phyloP scores from a whole-genome alignment of 164 flowering plant species.

The Echeveria elegans region DNA sequence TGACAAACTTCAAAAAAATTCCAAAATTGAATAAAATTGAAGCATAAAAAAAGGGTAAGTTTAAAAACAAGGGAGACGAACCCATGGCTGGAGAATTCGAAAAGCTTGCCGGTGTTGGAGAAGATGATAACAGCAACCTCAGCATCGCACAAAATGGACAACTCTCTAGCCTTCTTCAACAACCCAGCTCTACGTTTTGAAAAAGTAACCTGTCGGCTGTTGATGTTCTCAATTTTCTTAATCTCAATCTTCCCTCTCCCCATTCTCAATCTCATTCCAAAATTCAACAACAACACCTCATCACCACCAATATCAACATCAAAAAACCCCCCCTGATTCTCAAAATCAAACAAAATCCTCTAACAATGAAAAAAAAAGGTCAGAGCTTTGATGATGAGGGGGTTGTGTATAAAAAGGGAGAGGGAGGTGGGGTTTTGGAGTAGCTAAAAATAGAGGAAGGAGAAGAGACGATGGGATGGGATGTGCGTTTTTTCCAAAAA shows the following conservation, averaged over 20 bases:
- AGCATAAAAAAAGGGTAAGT: too few relatives aligned
- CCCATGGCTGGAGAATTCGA: constrained; percentile 5
- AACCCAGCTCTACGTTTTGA: constrained; percentile 2
- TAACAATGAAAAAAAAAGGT: not conserved
- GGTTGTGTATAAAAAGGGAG: not conserved
- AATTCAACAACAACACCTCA: not conserved
- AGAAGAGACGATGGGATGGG: not conserved
- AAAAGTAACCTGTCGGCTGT: constrained; percentile 4
- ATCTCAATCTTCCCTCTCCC: constrained; percentile 5
- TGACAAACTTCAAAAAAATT: not conserved
- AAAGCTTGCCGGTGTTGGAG: constrained; percentile 7
- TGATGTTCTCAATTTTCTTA: constrained; percentile 2
- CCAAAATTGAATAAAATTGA: not conserved
- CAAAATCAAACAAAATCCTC: not conserved
- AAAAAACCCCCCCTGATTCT: not conserved
- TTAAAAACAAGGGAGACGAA: not conserved
- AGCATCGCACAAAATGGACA: not conserved
- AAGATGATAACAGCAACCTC: constrained; percentile 6
- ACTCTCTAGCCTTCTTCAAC: constrained; percentile 8
- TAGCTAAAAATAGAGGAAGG: not conserved
- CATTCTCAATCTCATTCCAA: not conserved
- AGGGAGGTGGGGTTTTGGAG: constrained; percentile 1
- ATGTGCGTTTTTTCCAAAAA: constrained; percentile 2
- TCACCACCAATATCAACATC: not conserved
- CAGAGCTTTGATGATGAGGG: not conserved